These are phyloP conservation scores for Globisporangium solare DNA, from an alignment of 352 stramenopile species.

Conservation along the genomic window DNA sequence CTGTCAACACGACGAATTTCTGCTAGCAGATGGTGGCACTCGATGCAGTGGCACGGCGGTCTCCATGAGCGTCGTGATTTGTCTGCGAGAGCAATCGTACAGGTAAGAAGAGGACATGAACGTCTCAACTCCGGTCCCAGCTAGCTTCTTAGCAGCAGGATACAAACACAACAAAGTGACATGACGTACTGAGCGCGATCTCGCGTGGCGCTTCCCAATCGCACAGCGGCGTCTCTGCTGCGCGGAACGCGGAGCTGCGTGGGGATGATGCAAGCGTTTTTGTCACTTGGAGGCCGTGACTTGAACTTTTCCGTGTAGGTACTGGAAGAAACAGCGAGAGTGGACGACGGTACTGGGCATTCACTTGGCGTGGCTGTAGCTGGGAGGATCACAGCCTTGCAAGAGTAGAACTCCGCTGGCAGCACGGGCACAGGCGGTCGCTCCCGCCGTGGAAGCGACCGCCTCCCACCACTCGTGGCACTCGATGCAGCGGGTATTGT, in stretches of 20 bases:
- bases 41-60: background rate
- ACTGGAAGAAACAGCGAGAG: background rate
- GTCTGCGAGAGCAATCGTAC: background rate
- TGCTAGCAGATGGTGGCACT: background rate
- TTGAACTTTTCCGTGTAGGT: slow-evolving; percentile 36
- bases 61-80: slow-evolving; percentile 1
- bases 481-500: background rate
- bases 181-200: slow-evolving; percentile 19
- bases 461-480: slow-evolving; percentile 8
- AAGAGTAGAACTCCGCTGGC: slow-evolving; percentile 39
- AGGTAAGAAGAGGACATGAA: background rate
- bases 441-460: slow-evolving; percentile 50
- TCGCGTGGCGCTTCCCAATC: slow-evolving; percentile 14
- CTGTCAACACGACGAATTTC: background rate
- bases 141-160: background rate
- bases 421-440: slow-evolving; percentile 51
- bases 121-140: background rate
- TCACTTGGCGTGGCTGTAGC: background rate
- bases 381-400: slow-evolving; percentile 24
- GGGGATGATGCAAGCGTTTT: background rate
- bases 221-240: background rate
- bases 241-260: background rate
- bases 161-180: background rate
- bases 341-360: background rate
- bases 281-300: slow-evolving; percentile 10